A percentile compares a stretch with the other conserved stretches of the same genome.
Conservation (phyloP, 768 basidiomycete genomes). For the Russula sp. region DNA sequence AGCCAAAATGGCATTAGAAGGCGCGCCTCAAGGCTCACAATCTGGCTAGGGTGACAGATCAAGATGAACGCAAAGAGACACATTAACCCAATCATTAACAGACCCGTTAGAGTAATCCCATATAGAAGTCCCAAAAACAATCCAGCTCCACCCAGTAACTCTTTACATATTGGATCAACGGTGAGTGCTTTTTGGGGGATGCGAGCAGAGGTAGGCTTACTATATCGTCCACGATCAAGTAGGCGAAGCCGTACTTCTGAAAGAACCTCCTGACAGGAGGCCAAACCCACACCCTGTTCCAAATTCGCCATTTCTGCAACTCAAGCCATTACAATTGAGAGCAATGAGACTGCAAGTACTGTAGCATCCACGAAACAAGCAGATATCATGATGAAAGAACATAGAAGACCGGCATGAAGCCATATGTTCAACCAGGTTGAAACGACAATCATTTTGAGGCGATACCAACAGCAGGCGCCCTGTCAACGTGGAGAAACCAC, state of each 20-base stretch:
- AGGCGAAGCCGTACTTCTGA: background rate
- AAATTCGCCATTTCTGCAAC: background rate
- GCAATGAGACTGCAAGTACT: background rate
- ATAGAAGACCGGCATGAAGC: no score
- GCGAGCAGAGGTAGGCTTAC: no score
- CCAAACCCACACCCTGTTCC: background rate
- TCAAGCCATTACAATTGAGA: background rate
- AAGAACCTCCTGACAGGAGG: background rate
- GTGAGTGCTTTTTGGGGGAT: background rate
- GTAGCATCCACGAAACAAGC: no score
- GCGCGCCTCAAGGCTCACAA: no score
- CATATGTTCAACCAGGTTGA: no score
- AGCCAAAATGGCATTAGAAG: no score
- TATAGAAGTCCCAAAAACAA: no score
- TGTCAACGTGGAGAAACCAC: conserved; percentile 9
- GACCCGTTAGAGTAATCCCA: no score
- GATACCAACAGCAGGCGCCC: background rate
- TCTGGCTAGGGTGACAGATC: no score
- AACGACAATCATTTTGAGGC: background rate
- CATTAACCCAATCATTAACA: no score
- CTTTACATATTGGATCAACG: background rate
- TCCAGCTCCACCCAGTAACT: no score
- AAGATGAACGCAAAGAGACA: no score
- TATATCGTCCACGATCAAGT: background rate
- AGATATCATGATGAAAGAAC: background rate